Evolutionary conservation across 345 rosid species (phyloP), one percentile per base, ranked within the genome.

Genomic region (Laguncularia racemosa): DNA sequence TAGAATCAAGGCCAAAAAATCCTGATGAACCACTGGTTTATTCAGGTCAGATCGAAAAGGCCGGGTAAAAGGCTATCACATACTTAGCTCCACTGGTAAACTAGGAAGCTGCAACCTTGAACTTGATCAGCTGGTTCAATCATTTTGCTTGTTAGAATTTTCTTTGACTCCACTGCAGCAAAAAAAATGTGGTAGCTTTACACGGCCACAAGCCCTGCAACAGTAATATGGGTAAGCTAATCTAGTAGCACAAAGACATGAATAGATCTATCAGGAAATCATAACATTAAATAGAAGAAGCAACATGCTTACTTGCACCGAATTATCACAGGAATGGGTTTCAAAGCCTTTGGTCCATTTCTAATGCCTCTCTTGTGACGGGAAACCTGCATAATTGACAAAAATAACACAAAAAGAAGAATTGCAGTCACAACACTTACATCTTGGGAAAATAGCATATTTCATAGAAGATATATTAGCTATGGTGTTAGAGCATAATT

Each of bases 261-360:
- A 3, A 14, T 11, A 7, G 9, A 47, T 14, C 18, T 14, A 11
- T 16, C 18, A 14, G 1, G 1, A 2, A 47, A 14, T 14, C 18
- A 14, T 40, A 2, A 3, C 23, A 33, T 33, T 33, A 33, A 0
- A 6, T 33, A 33, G 40, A 33, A 33, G 10, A 6, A 33, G 40
- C 16, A 20, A 64, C 59, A 52, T 16, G 16, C 74, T 78, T 67
- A 93, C 99, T 63, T 84, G 91, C 97, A 93, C 46, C 96, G 85
- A 61, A 93, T 63, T 52, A 87, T 93, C 13, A 93, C 95, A 4
- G 95, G 99, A 59, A 50, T 49, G 19, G 96, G 99, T 68, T 89
- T 93, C 73, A 89, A 80, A 65, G 96, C 96, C 74, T 76, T 93
- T 20, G 96, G 99, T 17, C 96, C 96, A 67, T 88, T 88, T 70